Conservation (phyloP, 2,329 filamentous ascomycete species). For the Penicillium vulpinum region DNA sequence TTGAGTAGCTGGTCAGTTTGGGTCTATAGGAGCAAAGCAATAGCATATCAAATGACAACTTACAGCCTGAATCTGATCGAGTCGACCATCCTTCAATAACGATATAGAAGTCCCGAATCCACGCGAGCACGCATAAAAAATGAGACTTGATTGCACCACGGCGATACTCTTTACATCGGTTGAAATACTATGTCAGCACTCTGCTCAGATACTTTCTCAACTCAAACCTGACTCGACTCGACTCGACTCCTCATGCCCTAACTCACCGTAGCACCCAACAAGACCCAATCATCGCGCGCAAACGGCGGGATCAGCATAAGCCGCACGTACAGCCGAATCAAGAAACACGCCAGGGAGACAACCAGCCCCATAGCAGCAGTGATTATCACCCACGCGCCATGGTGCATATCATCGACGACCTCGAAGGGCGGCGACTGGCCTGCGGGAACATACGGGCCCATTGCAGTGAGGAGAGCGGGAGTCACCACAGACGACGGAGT, state of each 20-base stretch:
- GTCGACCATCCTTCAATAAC: constrained; percentile 24
- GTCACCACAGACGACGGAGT: neutral
- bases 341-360: constrained; percentile 36
- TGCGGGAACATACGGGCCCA: constrained; percentile 34
- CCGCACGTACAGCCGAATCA: constrained; percentile 42
- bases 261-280: constrained; percentile 36
- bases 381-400: constrained; percentile 43
- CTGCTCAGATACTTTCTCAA: neutral
- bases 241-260: neutral
- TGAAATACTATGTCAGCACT: neutral
- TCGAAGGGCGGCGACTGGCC: constrained; percentile 40
- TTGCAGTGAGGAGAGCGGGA: constrained; percentile 11
- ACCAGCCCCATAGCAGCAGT: constrained; percentile 40
- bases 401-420: constrained; percentile 41
- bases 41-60: constrained; percentile 7
- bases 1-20: constrained; percentile 9
- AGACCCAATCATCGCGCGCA: constrained; percentile 36
- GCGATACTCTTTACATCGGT: constrained; percentile 24
- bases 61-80: constrained; percentile 31
- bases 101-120: constrained; percentile 38
- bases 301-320: constrained; percentile 33
- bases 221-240: too few relatives aligned
- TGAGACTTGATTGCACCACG: constrained; percentile 32
- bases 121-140: constrained; percentile 33
- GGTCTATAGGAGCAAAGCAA: neutral